These are phyloP conservation scores for Lecanosticta acicola DNA, from an alignment of 2,329 filamentous ascomycete species.

Conservation along the genomic window DNA sequence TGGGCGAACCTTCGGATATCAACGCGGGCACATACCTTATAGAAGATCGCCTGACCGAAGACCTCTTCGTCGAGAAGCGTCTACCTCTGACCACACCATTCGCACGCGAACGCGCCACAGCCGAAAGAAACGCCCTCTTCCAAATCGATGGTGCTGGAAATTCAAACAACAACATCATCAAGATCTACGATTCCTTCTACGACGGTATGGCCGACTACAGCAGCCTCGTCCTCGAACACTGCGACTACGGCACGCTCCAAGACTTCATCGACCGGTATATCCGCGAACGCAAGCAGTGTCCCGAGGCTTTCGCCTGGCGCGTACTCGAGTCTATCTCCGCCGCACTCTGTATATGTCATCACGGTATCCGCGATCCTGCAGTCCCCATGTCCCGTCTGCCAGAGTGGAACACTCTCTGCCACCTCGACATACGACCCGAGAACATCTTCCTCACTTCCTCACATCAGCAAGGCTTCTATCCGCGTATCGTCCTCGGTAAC, in stretches of 20 bases:
- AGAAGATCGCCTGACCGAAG: slow-evolving; percentile 1
- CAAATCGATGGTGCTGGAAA: slow-evolving; percentile 9
- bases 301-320: slow-evolving; percentile 17
- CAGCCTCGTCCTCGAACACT: slow-evolving; percentile 19
- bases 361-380: slow-evolving; percentile 15
- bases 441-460: slow-evolving; percentile 14
- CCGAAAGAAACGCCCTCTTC: slow-evolving; percentile 13
- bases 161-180: slow-evolving; percentile 7
- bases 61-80: slow-evolving; percentile 15
- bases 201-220: not conserved
- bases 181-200: slow-evolving; percentile 12
- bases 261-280: slow-evolving; percentile 13
- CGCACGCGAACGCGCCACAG: slow-evolving; percentile 1
- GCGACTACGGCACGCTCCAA: slow-evolving; percentile 15
- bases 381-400: no score
- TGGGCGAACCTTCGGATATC: slow-evolving; percentile 1
- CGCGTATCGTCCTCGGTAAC: slow-evolving; percentile 19
- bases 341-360: slow-evolving; percentile 31
- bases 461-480: slow-evolving; percentile 1
- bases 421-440: slow-evolving; percentile 18
- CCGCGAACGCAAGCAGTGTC: not conserved
- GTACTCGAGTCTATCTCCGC: slow-evolving; percentile 10
- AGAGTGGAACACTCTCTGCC: slow-evolving; percentile 19
- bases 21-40: slow-evolving; percentile 13
- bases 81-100: not conserved